phyloP scores from a whole-genome alignment of 2,329 filamentous ascomycete species.

The Trichoderma gracile region DNA sequence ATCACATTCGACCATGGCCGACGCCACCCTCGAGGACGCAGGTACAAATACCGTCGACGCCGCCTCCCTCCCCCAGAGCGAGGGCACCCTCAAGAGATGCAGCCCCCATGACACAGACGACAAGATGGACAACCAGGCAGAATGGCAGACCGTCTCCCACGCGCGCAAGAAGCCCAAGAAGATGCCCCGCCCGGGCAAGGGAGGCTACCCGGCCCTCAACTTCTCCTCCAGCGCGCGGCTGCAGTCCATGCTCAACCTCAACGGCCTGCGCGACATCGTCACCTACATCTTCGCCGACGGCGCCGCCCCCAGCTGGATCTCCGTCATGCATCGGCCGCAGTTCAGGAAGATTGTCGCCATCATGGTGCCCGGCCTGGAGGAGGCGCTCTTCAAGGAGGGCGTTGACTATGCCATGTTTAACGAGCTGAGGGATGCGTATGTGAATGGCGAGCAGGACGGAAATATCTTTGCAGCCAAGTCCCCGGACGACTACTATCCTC shows the following conservation, averaged over 20 bases:
- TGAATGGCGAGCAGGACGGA: conserved; percentile 34
- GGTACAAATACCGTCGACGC: conserved; percentile 22
- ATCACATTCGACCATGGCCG: conserved; percentile 26
- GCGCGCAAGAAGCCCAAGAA: conserved; percentile 63
- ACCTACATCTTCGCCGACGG: conserved; percentile 69
- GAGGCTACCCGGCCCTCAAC: conserved; percentile 60
- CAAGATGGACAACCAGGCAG: conserved; percentile 41
- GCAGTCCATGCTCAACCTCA: conserved; percentile 62
- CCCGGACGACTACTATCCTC: conserved; percentile 63
- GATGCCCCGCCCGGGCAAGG: conserved; percentile 55
- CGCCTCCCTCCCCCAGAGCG: conserved; percentile 33
- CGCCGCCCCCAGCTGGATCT: conserved; percentile 64
- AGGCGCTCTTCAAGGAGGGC: conserved; percentile 77
- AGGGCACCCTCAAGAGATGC: conserved; percentile 51
- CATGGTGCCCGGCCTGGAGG: conserved; percentile 89
- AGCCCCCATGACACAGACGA: conserved; percentile 47
- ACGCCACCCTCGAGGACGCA: conserved; percentile 19
- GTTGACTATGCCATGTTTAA: conserved; percentile 53
- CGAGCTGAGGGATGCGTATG: conserved; percentile 30
- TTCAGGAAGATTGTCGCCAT: conserved; percentile 81
- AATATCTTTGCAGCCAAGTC: conserved; percentile 43
- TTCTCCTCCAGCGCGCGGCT: conserved; percentile 61
- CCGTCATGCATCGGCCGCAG: conserved; percentile 61
- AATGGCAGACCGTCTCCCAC: conserved; percentile 58
- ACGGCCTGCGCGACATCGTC: conserved; percentile 62